Conservation (phyloP, 164 flowering plant species). For the Warburgia ugandensis region DNA sequence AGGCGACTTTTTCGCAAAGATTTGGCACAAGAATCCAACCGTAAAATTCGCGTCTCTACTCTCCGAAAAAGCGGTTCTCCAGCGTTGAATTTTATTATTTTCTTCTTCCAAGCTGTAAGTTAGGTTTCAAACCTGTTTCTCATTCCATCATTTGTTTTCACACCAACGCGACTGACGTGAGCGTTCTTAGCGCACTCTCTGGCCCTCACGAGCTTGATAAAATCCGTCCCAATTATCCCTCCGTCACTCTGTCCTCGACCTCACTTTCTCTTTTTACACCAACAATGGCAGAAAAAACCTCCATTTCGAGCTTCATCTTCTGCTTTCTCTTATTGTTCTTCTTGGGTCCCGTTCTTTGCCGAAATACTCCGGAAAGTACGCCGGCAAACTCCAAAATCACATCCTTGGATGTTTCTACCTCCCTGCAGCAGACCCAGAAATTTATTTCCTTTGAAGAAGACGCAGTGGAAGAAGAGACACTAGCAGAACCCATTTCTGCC, state of each 20-base stretch:
- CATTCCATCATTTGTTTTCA: no score
- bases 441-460: constrained; percentile 19
- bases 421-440: constrained; percentile 26
- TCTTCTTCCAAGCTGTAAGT: no score
- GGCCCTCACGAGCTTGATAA: no score
- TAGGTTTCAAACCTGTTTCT: no score
- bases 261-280: neutral
- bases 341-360: constrained; percentile 17
- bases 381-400: constrained; percentile 20
- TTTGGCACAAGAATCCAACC: no score
- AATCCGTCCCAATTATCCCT: neutral
- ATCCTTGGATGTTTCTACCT: constrained; percentile 49
- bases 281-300: neutral
- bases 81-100: no score
- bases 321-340: constrained; percentile 2
- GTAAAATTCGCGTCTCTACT: no score
- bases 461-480: constrained; percentile 3
- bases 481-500: constrained; percentile 5
- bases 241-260: neutral
- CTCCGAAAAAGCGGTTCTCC: no score
- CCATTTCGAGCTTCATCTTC: constrained; percentile 1
- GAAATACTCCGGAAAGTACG: constrained; percentile 13
- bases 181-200: no score
- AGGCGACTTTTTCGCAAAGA: no score
- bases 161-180: no score